Evolutionary conservation across 2,329 filamentous ascomycete species (phyloP).

Genomic region (Ceratocystis alfenasii): DNA sequence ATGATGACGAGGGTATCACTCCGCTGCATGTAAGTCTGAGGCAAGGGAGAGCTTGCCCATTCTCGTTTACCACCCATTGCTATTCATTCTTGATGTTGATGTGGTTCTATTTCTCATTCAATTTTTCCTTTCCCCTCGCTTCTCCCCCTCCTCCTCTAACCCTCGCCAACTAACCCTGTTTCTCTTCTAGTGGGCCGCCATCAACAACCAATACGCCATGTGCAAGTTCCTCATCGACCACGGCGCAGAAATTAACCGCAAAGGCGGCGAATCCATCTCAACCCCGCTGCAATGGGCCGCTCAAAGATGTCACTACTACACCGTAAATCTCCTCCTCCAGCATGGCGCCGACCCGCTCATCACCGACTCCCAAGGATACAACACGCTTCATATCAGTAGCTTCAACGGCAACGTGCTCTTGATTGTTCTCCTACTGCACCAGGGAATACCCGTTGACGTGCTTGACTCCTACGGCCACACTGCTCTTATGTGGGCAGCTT

Average conservation of each 20-base stretch:
- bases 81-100: no score
- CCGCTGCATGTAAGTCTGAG: conserved; percentile 66
- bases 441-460: conserved; percentile 88
- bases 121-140: background rate
- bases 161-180: conserved; percentile 21
- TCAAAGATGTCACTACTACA: conserved; percentile 92
- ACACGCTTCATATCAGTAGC: conserved; percentile 90
- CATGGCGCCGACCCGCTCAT: conserved; percentile 86
- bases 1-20: conserved; percentile 87
- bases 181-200: conserved; percentile 73
- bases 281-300: conserved; percentile 95
- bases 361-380: conserved; percentile 92
- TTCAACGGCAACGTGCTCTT: conserved; percentile 94
- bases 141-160: background rate
- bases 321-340: conserved; percentile 82
- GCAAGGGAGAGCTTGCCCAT: no score
- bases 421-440: conserved; percentile 78
- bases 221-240: conserved; percentile 82
- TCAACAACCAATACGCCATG: conserved; percentile 96
- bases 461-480: conserved; percentile 85
- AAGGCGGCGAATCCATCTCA: conserved; percentile 87
- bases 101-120: background rate
- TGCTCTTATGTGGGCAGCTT: conserved; percentile 95
- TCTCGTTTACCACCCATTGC: no score
- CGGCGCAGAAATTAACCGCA: conserved; percentile 85